Conservation (phyloP, 306 rosid species). For the Inga leiocalycina region DNA sequence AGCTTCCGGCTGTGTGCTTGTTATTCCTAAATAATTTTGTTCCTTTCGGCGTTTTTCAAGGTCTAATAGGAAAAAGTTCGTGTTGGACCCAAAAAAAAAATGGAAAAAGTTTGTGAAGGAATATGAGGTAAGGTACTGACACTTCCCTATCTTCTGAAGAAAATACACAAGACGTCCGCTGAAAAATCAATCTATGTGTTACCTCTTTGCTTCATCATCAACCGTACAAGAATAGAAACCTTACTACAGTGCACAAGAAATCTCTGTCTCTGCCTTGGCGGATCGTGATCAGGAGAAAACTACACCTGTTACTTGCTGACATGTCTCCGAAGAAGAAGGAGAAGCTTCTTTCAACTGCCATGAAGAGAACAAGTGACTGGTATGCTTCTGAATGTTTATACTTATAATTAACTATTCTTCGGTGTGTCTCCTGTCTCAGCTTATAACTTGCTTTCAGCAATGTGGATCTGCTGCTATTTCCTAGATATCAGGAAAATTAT, state of each 20-base stretch:
- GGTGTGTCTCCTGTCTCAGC: background rate
- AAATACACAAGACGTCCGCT: background rate
- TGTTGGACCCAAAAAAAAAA: background rate
- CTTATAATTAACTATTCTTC: background rate
- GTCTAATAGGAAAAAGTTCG: slow-evolving; percentile 5
- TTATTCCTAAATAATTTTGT: slow-evolving; percentile 33
- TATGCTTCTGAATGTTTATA: slow-evolving; percentile 36
- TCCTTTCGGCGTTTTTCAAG: slow-evolving; percentile 33
- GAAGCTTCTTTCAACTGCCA: slow-evolving; percentile 75
- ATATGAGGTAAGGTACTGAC: background rate
- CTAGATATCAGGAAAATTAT: slow-evolving; percentile 3
- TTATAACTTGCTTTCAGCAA: slow-evolving; percentile 20
- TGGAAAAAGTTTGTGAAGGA: background rate
- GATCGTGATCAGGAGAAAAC: slow-evolving; percentile 54
- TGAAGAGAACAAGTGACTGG: slow-evolving; percentile 97
- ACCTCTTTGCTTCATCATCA: background rate
- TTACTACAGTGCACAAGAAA: slow-evolving; percentile 36
- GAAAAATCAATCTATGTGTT: background rate
- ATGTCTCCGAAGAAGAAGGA: slow-evolving; percentile 75
- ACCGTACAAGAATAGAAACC: slow-evolving; percentile 1
- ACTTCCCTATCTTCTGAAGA: slow-evolving; percentile 4
- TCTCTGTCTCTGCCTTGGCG: slow-evolving; percentile 53
- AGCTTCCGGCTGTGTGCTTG: slow-evolving; percentile 42
- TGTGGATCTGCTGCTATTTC: slow-evolving; percentile 23
- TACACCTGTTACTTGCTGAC: slow-evolving; percentile 44